phyloP scores from a whole-genome alignment of 2,329 filamentous ascomycete genomes.

The Fusarium compactum region DNA sequence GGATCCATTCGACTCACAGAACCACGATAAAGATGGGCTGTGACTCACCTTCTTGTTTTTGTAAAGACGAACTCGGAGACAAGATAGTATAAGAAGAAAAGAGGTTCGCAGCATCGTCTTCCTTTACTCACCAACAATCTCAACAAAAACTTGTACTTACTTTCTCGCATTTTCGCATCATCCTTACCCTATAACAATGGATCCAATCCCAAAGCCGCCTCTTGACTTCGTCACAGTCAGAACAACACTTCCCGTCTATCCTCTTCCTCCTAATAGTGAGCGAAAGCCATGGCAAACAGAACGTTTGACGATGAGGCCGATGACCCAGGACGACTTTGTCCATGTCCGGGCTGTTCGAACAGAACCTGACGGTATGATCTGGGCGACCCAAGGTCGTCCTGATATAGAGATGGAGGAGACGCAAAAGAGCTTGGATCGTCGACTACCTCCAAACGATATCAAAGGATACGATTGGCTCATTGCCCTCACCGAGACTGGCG shows the following conservation, averaged over 20 bases:
- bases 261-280: slow-evolving; percentile 56
- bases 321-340: slow-evolving; percentile 62
- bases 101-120: not conserved
- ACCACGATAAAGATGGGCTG: not conserved
- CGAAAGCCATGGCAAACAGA: slow-evolving; percentile 61
- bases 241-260: slow-evolving; percentile 60
- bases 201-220: slow-evolving; percentile 24
- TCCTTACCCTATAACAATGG: slow-evolving; percentile 37
- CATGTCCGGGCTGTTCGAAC: slow-evolving; percentile 65
- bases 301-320: slow-evolving; percentile 67
- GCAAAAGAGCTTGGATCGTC: slow-evolving; percentile 53
- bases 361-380: slow-evolving; percentile 72
- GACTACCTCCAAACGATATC: slow-evolving; percentile 63
- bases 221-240: slow-evolving; percentile 57
- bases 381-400: slow-evolving; percentile 59
- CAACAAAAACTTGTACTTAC: not conserved
- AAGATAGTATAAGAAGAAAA: not conserved
- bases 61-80: slow-evolving; percentile 4
- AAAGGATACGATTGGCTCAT: slow-evolving; percentile 70
- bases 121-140: not conserved
- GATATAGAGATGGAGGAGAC: slow-evolving; percentile 62
- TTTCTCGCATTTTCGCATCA: not conserved
- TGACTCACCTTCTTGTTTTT: slow-evolving; percentile 11
- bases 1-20: not conserved
- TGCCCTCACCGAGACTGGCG: slow-evolving; percentile 58